Evolutionary conservation across 371 early-diverging fungal species (phyloP), one percentile per base, ranked within the genome.

Genomic region (Lichtheimia ornata): DNA sequence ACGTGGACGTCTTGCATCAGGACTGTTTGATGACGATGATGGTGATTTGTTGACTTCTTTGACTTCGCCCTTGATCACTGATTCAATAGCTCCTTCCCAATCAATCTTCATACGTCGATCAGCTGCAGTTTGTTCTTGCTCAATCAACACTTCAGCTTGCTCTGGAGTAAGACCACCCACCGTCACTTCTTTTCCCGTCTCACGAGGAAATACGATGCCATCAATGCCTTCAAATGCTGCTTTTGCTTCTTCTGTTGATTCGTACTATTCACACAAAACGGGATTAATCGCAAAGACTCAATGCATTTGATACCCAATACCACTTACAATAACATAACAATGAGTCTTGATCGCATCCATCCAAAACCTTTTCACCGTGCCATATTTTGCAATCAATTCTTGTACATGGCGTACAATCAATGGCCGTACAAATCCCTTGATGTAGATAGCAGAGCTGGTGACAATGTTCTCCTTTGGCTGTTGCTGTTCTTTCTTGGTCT

Each of bases 341-440:
- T 92, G 93, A 2, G 94, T 88, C 57, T 92, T 92, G 70, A 94
- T 92, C 28, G 79, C 80, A 71, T 94, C 91, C 80, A 94, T 90
- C 94, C 94, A 94, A 22, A 92, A 80, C 50, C 81, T 77, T 27
- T 86, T 84, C 3, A 88, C 68, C 15, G 72, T 77, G 11, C 94
- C 94, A 61, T 78, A 88, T 67, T 84, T 74, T 15, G 67, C 72
- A 40, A 93, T 74, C 55, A 90, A 65, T 53, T 88, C 84, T 60
- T 85, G 79, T 43, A 92, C 82, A 42, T 79, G 71, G 35, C 69
- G 69, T n/a, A 84, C 62, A 13, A 85, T 88, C 54, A 94, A 65
- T 5, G 94, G 94, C 14, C 94, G 82, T 42, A 87, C 84, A 60
- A 94, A 86, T 58, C 92, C 90, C 51, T 88, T 90, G 49, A 93